A percentile compares a stretch with the other conserved stretches of the same genome.
phyloP scores from a whole-genome alignment of 2,329 filamentous ascomycete species.

The Tolypocladium tundrense region DNA sequence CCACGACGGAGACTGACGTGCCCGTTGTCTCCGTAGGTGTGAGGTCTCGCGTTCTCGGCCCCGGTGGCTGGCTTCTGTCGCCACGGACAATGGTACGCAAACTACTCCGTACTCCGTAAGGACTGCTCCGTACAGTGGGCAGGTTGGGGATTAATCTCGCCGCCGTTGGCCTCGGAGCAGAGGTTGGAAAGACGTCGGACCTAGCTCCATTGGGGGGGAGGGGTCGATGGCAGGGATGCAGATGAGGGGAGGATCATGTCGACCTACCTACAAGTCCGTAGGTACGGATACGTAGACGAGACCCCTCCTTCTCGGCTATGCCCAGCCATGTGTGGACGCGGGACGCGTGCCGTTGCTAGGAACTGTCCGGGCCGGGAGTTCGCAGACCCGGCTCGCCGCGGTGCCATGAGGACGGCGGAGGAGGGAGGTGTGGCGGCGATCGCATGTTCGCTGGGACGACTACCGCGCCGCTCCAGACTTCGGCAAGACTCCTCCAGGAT shows the following conservation, averaged over 20 bases:
- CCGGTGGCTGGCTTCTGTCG: not conserved
- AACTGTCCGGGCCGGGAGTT: not conserved
- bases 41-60: too few species aligned
- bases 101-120: too few species aligned
- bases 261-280: not conserved
- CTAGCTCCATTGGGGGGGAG: not conserved
- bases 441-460: not conserved
- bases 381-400: not conserved
- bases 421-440: not conserved
- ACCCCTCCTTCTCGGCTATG: not conserved
- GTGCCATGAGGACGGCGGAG: not conserved
- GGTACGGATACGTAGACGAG: not conserved
- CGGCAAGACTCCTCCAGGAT: too few species aligned
- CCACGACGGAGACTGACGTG: too few species aligned
- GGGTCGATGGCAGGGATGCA: not conserved
- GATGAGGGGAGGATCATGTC: not conserved
- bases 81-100: not conserved
- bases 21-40: not conserved
- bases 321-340: not conserved
- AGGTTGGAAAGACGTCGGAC: not conserved
- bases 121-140: not conserved
- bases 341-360: not conserved
- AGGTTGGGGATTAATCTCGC: not conserved
- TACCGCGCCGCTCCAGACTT: not conserved
- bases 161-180: not conserved